Percentiles rank a stretch among this genome's conserved stretches.
These are phyloP conservation scores for Puccinia triticina DNA, from an alignment of 1,284 basidiomycete species.

Conservation along the genomic window DNA sequence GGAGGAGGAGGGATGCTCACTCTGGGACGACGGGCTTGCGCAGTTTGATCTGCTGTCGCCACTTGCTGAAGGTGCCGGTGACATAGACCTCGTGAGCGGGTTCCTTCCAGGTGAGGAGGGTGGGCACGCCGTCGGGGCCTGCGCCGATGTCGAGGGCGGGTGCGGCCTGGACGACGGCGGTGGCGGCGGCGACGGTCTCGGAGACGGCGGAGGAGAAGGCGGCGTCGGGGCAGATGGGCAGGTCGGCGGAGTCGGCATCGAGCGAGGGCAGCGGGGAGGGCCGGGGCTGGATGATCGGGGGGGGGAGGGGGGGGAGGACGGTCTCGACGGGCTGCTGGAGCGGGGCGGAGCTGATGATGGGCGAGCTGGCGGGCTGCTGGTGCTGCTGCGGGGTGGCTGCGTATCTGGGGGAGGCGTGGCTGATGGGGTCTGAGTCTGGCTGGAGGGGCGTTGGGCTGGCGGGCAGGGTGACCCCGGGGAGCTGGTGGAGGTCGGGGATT, in stretches of 20 bases:
- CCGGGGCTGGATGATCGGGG: slow-evolving; percentile 44
- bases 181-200: slow-evolving; percentile 56
- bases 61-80: slow-evolving; percentile 67
- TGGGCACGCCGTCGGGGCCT: slow-evolving; percentile 57
- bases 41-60: slow-evolving; percentile 65
- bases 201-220: slow-evolving; percentile 55
- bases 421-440: not conserved
- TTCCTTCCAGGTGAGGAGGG: slow-evolving; percentile 58
- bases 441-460: slow-evolving; percentile 5
- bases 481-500: not conserved
- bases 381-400: not conserved
- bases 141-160: slow-evolving; percentile 57
- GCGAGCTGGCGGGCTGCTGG: not conserved
- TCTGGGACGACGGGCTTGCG: slow-evolving; percentile 53
- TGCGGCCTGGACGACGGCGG: slow-evolving; percentile 52
- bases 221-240: not conserved
- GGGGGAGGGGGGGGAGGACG: slow-evolving; percentile 43
- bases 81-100: slow-evolving; percentile 63
- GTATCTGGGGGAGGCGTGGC: not conserved
- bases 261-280: slow-evolving; percentile 30
- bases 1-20: slow-evolving; percentile 21
- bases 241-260: slow-evolving; percentile 16
- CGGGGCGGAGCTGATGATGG: slow-evolving; percentile 22
- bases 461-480: not conserved
- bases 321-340: slow-evolving; percentile 49